These are phyloP conservation scores for Saccharomyces kudriavzevii DNA, from an alignment of 805 yeast genomes.

Conservation along the genomic window DNA sequence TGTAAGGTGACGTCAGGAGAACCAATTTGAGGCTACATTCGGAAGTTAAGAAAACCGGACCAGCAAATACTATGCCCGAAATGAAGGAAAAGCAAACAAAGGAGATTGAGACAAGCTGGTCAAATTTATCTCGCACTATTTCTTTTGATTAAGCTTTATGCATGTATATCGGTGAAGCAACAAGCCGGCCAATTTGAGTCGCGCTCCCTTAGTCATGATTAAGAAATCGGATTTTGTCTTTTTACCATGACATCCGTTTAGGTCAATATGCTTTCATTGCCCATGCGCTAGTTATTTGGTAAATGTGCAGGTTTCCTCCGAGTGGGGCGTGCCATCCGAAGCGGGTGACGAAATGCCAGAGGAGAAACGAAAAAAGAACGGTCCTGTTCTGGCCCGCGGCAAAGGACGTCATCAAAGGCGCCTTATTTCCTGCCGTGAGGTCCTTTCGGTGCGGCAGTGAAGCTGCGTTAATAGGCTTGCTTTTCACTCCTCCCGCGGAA, in stretches of 20 bases:
- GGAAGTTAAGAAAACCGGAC: not conserved
- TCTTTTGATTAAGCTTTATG: not conserved
- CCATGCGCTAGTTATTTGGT: not conserved
- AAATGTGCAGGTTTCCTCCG: not conserved
- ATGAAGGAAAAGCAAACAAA: not conserved
- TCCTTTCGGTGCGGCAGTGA: not conserved
- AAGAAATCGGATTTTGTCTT: not conserved
- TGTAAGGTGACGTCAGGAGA: not conserved
- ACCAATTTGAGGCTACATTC: not conserved
- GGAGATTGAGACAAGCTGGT: not conserved
- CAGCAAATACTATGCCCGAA: not conserved
- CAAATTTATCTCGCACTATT: not conserved
- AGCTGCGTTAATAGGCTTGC: not conserved
- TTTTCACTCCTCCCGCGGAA: not conserved
- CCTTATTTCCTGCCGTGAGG: not conserved
- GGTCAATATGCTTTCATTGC: not conserved
- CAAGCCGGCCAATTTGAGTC: not conserved
- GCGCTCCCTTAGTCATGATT: not conserved
- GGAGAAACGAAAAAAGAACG: not conserved
- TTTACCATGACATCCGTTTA: not conserved
- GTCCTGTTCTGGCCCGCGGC: not conserved
- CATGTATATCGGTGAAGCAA: not conserved
- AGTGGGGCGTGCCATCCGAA: not conserved
- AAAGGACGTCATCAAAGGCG: not conserved
- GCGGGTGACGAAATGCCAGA: not conserved